These are phyloP conservation scores for Lolium rigidum DNA, from an alignment of 176 grass and related monocot species.

Conservation along the genomic window DNA sequence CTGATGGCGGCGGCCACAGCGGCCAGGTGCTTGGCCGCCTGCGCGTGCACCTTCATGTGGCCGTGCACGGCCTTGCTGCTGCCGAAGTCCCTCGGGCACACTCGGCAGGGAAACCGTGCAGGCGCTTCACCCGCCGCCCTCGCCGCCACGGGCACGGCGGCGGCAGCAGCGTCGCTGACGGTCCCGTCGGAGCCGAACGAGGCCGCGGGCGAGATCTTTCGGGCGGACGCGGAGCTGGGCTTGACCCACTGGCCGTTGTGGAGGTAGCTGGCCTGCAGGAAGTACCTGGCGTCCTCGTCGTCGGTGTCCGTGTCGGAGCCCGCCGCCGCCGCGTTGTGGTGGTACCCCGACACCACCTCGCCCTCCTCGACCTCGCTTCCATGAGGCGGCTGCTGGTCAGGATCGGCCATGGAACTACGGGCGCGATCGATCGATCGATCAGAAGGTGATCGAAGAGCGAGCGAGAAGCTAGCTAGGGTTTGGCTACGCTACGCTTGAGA, in stretches of 20 bases:
- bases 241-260: neutral
- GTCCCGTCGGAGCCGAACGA: slow-evolving; percentile 1
- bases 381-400: neutral
- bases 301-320: slow-evolving; percentile 22
- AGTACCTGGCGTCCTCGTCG: neutral
- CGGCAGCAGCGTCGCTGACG: neutral
- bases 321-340: neutral
- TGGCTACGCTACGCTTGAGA: neutral
- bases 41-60: slow-evolving; percentile 44
- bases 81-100: slow-evolving; percentile 25
- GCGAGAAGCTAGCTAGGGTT: slow-evolving; percentile 8
- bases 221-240: neutral
- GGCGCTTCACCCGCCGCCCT: too few relatives aligned
- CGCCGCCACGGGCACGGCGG: neutral
- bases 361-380: slow-evolving; percentile 12
- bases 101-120: neutral
- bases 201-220: neutral
- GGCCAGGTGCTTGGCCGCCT: neutral
- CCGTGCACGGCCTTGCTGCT: slow-evolving; percentile 35
- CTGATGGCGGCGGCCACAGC: too few relatives aligned
- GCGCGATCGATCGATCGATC: neutral
- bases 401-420: neutral
- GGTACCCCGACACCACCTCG: slow-evolving; percentile 9
- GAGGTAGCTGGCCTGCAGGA: neutral
- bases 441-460: neutral